Evolutionary conservation across 2,329 filamentous ascomycete species (phyloP).

Genomic region (Alternaria conjuncta): DNA sequence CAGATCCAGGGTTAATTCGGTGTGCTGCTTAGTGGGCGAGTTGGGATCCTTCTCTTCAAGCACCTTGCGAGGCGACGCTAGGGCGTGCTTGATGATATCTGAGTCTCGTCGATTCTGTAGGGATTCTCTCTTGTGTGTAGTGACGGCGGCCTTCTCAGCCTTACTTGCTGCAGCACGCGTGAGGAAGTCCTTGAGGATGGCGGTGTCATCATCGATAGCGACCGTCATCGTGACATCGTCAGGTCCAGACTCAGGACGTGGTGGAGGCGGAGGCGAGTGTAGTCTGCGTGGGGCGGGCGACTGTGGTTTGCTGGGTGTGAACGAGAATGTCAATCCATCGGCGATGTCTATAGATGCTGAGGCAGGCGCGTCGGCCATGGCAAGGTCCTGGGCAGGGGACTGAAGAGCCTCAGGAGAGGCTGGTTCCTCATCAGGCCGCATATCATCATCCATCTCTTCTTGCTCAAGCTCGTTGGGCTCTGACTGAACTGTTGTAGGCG

Average conservation of each 20-base stretch:
- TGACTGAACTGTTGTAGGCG: not conserved
- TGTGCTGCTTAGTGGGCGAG: conserved; percentile 51
- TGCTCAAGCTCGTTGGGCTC: not conserved
- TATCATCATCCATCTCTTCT: not conserved
- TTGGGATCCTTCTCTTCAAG: conserved; percentile 58
- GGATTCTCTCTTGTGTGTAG: conserved; percentile 49
- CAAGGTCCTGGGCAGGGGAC: not conserved
- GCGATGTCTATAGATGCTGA: conserved; percentile 30
- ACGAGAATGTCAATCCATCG: conserved; percentile 37
- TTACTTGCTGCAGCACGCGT: conserved; percentile 57
- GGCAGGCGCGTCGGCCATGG: not conserved
- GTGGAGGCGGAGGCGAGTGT: conserved; percentile 39
- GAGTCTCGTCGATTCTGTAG: conserved; percentile 57
- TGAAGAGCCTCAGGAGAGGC: not conserved
- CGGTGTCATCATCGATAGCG: conserved; percentile 56
- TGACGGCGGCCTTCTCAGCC: conserved; percentile 43
- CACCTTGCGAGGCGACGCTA: conserved; percentile 54
- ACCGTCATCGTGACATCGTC: conserved; percentile 43
- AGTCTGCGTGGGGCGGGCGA: conserved; percentile 31
- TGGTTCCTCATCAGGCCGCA: not conserved
- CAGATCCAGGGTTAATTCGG: conserved; percentile 40
- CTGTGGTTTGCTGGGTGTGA: conserved; percentile 17
- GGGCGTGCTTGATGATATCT: conserved; percentile 53
- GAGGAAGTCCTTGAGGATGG: conserved; percentile 57
- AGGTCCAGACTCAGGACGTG: conserved; percentile 22